Conservation (phyloP, 805 yeast species). For the Blastobotrys parvus region DNA sequence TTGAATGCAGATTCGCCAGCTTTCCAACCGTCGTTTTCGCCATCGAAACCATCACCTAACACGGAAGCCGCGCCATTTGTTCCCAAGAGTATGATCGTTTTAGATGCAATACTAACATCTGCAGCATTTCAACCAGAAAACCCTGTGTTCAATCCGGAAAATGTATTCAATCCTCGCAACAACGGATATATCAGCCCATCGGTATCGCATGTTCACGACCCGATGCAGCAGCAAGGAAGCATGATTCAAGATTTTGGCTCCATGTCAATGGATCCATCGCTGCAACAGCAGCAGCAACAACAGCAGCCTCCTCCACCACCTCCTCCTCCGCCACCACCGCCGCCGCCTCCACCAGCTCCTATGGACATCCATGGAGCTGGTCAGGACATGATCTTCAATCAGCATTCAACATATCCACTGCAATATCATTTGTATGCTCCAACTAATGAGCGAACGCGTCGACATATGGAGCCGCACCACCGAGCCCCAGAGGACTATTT, state of each 20-base stretch:
- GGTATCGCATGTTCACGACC: conserved; percentile 10
- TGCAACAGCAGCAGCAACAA: conserved; percentile 1
- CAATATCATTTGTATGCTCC: conserved; percentile 90
- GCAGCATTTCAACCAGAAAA: neutral
- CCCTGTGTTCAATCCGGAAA: conserved; percentile 11
- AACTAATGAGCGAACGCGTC: conserved; percentile 47
- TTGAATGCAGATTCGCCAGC: conserved; percentile 52
- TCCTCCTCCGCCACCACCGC: conserved; percentile 5
- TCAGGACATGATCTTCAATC: conserved; percentile 14
- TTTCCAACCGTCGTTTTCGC: conserved; percentile 36
- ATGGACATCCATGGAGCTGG: conserved; percentile 3
- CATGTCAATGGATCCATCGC: conserved; percentile 7
- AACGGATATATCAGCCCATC: neutral
- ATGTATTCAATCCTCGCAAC: conserved; percentile 11
- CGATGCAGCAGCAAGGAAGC: neutral
- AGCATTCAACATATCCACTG: conserved; percentile 31
- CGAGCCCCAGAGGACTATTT: conserved; percentile 62
- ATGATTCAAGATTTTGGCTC: conserved; percentile 1
- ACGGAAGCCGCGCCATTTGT: conserved; percentile 9
- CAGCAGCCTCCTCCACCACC: conserved; percentile 5
- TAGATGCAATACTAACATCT: neutral
- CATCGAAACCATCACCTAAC: conserved; percentile 1
- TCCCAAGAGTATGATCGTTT: conserved; percentile 7
- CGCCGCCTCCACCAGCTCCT: conserved; percentile 2
- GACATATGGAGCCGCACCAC: conserved; percentile 61